phyloP scores from a whole-genome alignment of 208 protist genomes.

The Wallacemonas sp. region DNA sequence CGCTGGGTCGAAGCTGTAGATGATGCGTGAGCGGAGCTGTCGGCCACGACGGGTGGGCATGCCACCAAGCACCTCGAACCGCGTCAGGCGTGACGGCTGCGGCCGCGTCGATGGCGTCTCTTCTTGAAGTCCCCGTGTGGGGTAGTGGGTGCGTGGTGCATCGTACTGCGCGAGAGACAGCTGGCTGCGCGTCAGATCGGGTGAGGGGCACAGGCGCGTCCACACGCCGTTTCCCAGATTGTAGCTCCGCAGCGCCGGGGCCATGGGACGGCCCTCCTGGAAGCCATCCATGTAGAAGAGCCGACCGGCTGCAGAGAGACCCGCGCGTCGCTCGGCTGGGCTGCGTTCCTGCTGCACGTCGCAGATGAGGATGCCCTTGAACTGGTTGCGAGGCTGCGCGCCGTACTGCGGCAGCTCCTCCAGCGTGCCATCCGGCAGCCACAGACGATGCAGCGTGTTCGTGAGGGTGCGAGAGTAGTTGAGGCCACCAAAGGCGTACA shows the following conservation, averaged over 20 bases:
- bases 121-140: too few relatives aligned
- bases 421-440: conserved; percentile 35
- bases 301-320: conserved; percentile 19
- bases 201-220: conserved; percentile 38
- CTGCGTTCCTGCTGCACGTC: conserved; percentile 41
- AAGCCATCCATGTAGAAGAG: conserved; percentile 66
- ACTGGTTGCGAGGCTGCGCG: conserved; percentile 42
- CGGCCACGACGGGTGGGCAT: conserved; percentile 42
- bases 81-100: too few relatives aligned
- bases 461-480: conserved; percentile 38
- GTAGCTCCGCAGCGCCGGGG: conserved; percentile 41
- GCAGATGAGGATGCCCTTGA: conserved; percentile 47
- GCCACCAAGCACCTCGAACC: conserved; percentile 51
- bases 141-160: not conserved
- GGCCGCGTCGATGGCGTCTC: too few relatives aligned
- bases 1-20: conserved; percentile 40
- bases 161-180: conserved; percentile 32
- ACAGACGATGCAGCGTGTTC: conserved; percentile 41
- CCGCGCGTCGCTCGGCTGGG: conserved; percentile 21
- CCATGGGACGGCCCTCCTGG: conserved; percentile 44
- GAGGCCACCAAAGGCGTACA: conserved; percentile 57
- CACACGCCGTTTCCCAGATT: conserved; percentile 41
- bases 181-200: conserved; percentile 50
- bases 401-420: conserved; percentile 55
- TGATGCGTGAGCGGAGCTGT: conserved; percentile 48